Evolutionary conservation across 108 stramenopile genomes (phyloP), one percentile per base, ranked within the genome.

Genomic region (Cyclostephanos invisitatus): DNA sequence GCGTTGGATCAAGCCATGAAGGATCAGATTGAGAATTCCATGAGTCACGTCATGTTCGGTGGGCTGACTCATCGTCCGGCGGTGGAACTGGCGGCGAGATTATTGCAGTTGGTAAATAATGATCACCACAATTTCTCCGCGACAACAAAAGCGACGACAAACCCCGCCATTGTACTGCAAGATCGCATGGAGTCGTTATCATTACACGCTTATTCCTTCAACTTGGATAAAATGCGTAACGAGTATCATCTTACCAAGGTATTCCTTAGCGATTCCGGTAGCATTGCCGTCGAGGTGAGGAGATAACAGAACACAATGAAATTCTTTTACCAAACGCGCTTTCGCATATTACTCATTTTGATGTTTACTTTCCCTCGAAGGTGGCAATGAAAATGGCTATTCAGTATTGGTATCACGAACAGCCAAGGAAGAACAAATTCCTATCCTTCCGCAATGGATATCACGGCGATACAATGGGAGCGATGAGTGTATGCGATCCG

Each of bases 311-410:
- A 46, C 15, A 15, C 14, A 14, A 46, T 46, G 44, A 2, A 15
- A 40, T 40, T 40, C 11, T 40, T 40, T 8, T 2, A 32, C 32
- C 32, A 40, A 0, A 40, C 10, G 40, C 40, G 40, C 40, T 11
- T 7, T 40, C 40, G 40, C 40, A 40, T 3, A 1, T 0, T 40
- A 40, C 1, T 11, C 0, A 8, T 11, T 40, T 8, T 40, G 7
- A 40, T 40, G 40, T 40, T 40, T 40, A 1, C 9, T 8, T 40
- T 40, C 40, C 40, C 40, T 3, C 11, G 40, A 14, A 46, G 44
- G 91, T 94, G 6, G 90, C 95, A 0, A 81, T 96, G 89, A 96
- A 96, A 87, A 96, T 96, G 89, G 92, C 95, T 12, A 57, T 94
- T 47, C 93, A 94, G 72, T 96, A 96, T 57, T 83, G 88, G 78